phyloP scores from a whole-genome alignment of 2,329 filamentous ascomycete genomes.

The Aspergillus luchuensis region DNA sequence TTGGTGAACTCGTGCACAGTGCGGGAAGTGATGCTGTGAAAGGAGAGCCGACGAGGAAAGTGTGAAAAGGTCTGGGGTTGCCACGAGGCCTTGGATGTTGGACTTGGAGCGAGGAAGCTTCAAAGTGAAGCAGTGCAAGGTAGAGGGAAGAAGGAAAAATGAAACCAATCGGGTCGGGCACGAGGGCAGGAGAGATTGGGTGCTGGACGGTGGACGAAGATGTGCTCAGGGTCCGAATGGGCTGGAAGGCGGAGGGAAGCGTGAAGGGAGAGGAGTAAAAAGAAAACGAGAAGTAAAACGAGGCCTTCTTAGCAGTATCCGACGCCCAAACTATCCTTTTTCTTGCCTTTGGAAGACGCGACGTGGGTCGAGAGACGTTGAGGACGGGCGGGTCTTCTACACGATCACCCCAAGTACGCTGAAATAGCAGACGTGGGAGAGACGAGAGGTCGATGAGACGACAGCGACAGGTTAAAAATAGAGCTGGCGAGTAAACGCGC shows the following conservation, averaged over 20 bases:
- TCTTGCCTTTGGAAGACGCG: conserved; percentile 21
- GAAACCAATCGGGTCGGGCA: conserved; percentile 26
- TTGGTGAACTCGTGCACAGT: conserved; percentile 34
- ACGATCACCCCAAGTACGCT: conserved; percentile 10
- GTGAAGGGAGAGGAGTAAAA: conserved; percentile 22
- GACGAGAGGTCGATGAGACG: conserved; percentile 1
- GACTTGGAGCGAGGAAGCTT: conserved; percentile 21
- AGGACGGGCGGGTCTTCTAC: conserved; percentile 22
- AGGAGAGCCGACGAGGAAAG: conserved; percentile 33
- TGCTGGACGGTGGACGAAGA: conserved; percentile 26
- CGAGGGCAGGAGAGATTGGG: conserved; percentile 24
- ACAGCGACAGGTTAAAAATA: neutral
- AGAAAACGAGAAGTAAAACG: conserved; percentile 23
- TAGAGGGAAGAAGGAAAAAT: conserved; percentile 20
- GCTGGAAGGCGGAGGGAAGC: conserved; percentile 18
- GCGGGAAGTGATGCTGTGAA: conserved; percentile 40
- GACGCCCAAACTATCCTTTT: conserved; percentile 20
- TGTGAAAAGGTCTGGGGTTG: conserved; percentile 30
- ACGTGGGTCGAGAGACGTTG: conserved; percentile 10
- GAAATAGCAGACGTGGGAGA: conserved; percentile 4
- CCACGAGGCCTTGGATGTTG: conserved; percentile 25
- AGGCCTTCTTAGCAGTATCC: conserved; percentile 21
- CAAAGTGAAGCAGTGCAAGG: conserved; percentile 26
- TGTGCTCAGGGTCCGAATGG: conserved; percentile 25
- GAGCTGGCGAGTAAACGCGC: conserved; percentile 3